Evolutionary conservation across 225 moss, liverwort and hornwort genomes (phyloP), one percentile per base, ranked within the genome.

Genomic region (Pseudisothecium myosuroides): DNA sequence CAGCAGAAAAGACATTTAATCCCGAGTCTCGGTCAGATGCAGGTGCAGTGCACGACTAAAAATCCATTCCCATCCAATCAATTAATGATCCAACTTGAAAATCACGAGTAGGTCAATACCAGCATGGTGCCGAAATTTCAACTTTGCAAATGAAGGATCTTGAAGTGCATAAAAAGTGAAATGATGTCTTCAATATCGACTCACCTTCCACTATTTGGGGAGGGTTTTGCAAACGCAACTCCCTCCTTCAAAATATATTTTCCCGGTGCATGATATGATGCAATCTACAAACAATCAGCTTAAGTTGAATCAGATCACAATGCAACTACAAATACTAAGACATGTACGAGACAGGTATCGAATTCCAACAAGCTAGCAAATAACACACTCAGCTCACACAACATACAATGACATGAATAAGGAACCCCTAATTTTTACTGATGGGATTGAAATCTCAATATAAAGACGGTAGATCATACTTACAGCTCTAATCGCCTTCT

Each of bases 191-290:
- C 74, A 77, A 37, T 62, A 41, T 85, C 59, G 59, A 91, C 87
- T 76, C 87, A 98, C 98, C 97, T 98, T 93, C 94, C 97, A 93
- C 96, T 98, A 80, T 95, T 94, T 89, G 98, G 96, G 85, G 99
- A 99, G 66, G 97, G 96, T 91, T 97, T 99, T 55, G 97, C 92
- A 90, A 95, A 92, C 76, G 91, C 86, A 91, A 99, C 96, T 76
- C 99, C 99, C 87, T 97, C 95, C 89, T 96, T 97, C 88, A 99
- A 83, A 90, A 96, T 87, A 65, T 99, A 99, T 88, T 94, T 97
- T 83, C 99, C 99, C 71, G 99, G 99, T 73, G 99, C 95, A 87
- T 95, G 96, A 94, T 92, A 99, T 43, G 94, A 94, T 71, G 98
- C 98, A 88, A 98, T 95, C 98, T 98, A 94, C 86, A 88, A 89